These are phyloP conservation scores for Wickerhamiella bombiphila DNA, from an alignment of 805 yeast species.

Conservation along the genomic window DNA sequence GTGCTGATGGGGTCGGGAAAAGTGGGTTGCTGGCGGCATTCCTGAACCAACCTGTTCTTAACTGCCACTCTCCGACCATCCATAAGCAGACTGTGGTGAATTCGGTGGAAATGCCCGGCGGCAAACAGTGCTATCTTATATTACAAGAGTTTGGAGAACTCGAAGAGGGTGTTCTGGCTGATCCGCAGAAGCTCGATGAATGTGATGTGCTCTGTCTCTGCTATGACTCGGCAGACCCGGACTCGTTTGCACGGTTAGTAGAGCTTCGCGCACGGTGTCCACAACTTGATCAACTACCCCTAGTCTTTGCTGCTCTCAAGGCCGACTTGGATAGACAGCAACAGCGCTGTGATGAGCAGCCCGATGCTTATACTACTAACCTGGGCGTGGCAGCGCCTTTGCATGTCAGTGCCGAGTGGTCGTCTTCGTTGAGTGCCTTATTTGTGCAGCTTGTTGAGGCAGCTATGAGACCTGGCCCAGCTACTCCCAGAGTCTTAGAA, in stretches of 20 bases:
- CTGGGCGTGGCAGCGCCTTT: constrained; percentile 63
- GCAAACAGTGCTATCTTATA: constrained; percentile 86
- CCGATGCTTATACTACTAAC: constrained; percentile 67
- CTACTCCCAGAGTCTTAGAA: constrained; percentile 43
- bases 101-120: constrained; percentile 85
- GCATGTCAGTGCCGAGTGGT: constrained; percentile 85
- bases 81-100: constrained; percentile 74
- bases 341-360: constrained; percentile 72
- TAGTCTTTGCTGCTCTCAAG: constrained; percentile 78
- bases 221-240: constrained; percentile 93
- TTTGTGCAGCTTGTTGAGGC: constrained; percentile 81
- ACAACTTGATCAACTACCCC: constrained; percentile 52
- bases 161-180: constrained; percentile 68
- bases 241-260: constrained; percentile 71
- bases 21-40: constrained; percentile 73
- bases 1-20: constrained; percentile 78
- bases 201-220: constrained; percentile 86
- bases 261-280: constrained; percentile 50
- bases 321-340: constrained; percentile 95
- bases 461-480: constrained; percentile 59
- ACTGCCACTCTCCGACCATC: constrained; percentile 64
- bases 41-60: constrained; percentile 47
- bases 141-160: constrained; percentile 81
- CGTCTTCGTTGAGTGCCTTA: constrained; percentile 68
- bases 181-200: constrained; percentile 50